Percentiles rank a stretch among this genome's conserved stretches.
phyloP scores from a whole-genome alignment of 768 basidiomycete genomes.

The Lepiota venenata region DNA sequence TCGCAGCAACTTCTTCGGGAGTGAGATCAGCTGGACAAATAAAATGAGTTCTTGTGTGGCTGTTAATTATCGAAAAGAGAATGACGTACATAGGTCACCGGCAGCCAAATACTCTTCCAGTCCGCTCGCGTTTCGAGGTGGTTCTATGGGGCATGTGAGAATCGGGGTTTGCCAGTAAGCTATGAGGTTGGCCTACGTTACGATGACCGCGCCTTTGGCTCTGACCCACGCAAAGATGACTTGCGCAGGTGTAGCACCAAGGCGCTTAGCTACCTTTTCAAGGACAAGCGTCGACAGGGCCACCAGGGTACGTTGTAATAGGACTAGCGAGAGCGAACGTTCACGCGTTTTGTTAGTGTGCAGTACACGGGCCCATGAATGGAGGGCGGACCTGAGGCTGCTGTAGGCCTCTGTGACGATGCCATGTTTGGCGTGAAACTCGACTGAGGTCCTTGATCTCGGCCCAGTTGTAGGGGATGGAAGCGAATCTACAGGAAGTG shows the following conservation, averaged over 20 bases:
- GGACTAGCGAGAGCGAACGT: conserved; percentile 34
- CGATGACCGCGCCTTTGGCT: conserved; percentile 62
- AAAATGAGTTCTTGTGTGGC: not conserved
- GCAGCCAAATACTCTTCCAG: conserved; percentile 68
- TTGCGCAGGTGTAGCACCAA: conserved; percentile 58
- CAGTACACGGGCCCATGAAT: conserved; percentile 11
- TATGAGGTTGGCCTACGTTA: conserved; percentile 48
- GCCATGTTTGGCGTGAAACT: conserved; percentile 50
- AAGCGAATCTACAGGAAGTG: conserved; percentile 49
- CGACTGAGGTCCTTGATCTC: conserved; percentile 51
- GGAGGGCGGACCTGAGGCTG: conserved; percentile 48
- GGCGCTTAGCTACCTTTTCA: conserved; percentile 44
- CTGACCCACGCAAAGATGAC: conserved; percentile 69
- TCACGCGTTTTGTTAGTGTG: no score
- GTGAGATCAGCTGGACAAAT: conserved; percentile 45
- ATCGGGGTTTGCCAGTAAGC: not conserved
- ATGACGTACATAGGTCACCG: conserved; percentile 44
- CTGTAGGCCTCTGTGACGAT: conserved; percentile 77
- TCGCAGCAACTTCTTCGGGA: conserved; percentile 54
- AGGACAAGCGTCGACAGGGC: conserved; percentile 62
- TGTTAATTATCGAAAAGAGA: not conserved
- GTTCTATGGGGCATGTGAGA: conserved; percentile 37
- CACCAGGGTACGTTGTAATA: conserved; percentile 56
- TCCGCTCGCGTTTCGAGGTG: conserved; percentile 53
- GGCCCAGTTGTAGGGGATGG: conserved; percentile 67